Conservation (phyloP, 139 green algal genomes). For the Tetratostichococcus sp. region DNA sequence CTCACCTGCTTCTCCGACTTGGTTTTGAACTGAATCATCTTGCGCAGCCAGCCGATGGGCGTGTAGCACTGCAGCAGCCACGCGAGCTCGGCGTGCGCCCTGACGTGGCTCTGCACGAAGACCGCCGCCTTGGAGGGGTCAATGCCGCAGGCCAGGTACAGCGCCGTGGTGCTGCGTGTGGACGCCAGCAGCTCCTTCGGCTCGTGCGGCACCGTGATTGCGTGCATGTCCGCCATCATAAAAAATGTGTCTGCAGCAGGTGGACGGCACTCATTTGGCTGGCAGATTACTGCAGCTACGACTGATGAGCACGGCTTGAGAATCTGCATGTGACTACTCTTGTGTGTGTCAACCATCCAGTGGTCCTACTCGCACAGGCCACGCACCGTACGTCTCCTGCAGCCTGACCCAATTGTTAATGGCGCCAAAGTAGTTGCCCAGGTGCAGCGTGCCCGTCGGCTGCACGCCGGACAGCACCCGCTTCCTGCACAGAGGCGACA, state of each 20-base stretch:
- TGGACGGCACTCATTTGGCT: slow-evolving; percentile 3
- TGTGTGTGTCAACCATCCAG: no score
- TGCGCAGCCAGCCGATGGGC: slow-evolving; percentile 90
- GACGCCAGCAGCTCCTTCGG: slow-evolving; percentile 70
- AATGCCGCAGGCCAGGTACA: slow-evolving; percentile 92
- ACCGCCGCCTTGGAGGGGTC: slow-evolving; percentile 72
- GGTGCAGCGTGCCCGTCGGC: slow-evolving; percentile 90
- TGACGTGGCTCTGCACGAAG: slow-evolving; percentile 92
- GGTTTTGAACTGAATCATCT: slow-evolving; percentile 99
- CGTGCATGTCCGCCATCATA: slow-evolving; percentile 96
- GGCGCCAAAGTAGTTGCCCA: slow-evolving; percentile 98
- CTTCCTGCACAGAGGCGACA: slow-evolving; percentile 42
- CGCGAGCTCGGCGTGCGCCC: slow-evolving; percentile 86
- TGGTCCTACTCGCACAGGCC: not conserved
- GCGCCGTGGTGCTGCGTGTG: slow-evolving; percentile 74
- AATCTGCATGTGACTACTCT: no score
- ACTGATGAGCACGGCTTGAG: no score
- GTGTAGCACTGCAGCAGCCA: slow-evolving; percentile 93
- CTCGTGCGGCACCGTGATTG: slow-evolving; percentile 88
- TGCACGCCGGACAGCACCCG: slow-evolving; percentile 93
- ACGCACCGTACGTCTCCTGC: slow-evolving; percentile 83
- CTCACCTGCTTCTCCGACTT: slow-evolving; percentile 77
- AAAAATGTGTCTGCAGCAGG: slow-evolving; percentile 84
- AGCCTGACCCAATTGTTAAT: slow-evolving; percentile 95
- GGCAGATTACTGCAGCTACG: no score